Percentiles rank a stretch among this genome's conserved stretches.
These are phyloP conservation scores for Cyclotella choctawhatcheeana DNA, from an alignment of 108 stramenopile species.

Conservation along the genomic window DNA sequence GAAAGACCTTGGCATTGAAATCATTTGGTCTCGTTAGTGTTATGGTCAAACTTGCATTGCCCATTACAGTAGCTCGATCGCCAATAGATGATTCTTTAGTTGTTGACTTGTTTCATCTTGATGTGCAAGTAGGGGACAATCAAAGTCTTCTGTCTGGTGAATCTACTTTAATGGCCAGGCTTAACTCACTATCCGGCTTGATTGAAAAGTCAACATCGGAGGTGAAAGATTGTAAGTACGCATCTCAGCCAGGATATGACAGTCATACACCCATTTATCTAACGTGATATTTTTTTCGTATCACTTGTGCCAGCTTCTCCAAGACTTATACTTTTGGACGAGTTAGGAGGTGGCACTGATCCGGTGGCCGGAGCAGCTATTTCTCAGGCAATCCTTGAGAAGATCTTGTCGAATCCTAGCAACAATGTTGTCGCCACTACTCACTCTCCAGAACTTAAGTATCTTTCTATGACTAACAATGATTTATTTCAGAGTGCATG, in stretches of 20 bases:
- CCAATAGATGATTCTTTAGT: constrained; percentile 18
- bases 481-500: constrained; percentile 68
- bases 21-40: constrained; percentile 59
- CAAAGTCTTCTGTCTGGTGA: constrained; percentile 70
- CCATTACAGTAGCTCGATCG: background rate
- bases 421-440: constrained; percentile 79
- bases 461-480: constrained; percentile 60
- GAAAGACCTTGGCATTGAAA: constrained; percentile 81
- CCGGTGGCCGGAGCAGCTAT: constrained; percentile 75
- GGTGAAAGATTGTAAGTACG: background rate
- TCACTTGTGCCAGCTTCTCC: background rate
- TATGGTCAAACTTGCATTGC: constrained; percentile 10
- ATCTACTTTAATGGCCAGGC: constrained; percentile 75
- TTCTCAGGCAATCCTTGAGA: constrained; percentile 77
- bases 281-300: too few relatives aligned
- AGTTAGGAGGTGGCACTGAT: constrained; percentile 84
- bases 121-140: constrained; percentile 75
- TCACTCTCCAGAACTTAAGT: constrained; percentile 79
- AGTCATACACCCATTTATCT: background rate
- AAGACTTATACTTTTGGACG: constrained; percentile 71
- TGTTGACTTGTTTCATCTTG: constrained; percentile 74
- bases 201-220: constrained; percentile 36
- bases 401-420: constrained; percentile 39
- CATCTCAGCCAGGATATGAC: constrained; percentile 3
- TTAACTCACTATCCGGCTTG: constrained; percentile 62